These are phyloP conservation scores for Aspergillus haitiensis DNA, from an alignment of 495 filamentous ascomycete genomes.

Conservation along the genomic window DNA sequence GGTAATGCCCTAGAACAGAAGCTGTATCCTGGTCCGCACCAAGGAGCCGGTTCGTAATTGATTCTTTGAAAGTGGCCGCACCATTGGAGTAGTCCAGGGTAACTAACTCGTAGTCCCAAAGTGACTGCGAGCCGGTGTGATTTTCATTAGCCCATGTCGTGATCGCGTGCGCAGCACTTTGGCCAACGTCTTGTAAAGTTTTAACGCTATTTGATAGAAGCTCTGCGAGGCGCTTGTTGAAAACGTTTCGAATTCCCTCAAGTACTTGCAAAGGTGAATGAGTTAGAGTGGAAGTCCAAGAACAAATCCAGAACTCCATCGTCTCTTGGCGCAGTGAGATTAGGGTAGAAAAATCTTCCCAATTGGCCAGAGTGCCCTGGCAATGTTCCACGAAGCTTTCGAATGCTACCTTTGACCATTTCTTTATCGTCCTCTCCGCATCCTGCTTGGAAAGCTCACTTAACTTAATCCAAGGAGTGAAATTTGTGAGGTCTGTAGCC, in stretches of 20 bases:
- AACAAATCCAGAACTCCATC: conserved; percentile 70
- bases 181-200: conserved; percentile 58
- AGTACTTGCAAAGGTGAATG: conserved; percentile 60
- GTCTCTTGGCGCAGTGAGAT: conserved; percentile 67
- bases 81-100: conserved; percentile 55
- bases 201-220: conserved; percentile 60
- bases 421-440: conserved; percentile 61
- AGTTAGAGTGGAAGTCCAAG: conserved; percentile 42
- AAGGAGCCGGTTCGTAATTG: conserved; percentile 53
- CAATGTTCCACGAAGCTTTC: conserved; percentile 61
- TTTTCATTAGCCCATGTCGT: conserved; percentile 54
- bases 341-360: conserved; percentile 63
- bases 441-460: conserved; percentile 70
- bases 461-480: conserved; percentile 86
- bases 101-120: conserved; percentile 63
- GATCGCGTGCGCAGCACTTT: conserved; percentile 46
- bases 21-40: conserved; percentile 68
- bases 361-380: conserved; percentile 52
- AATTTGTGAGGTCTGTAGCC: conserved; percentile 77
- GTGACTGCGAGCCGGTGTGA: conserved; percentile 45
- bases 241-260: conserved; percentile 63
- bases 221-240: conserved; percentile 62
- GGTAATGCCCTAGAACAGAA: conserved; percentile 58
- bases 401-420: conserved; percentile 75
- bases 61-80: conserved; percentile 53